Percentiles rank a stretch among this genome's conserved stretches.
These are phyloP conservation scores for Stephania yunnanensis DNA, from an alignment of 164 flowering plant species.

Conservation along the genomic window DNA sequence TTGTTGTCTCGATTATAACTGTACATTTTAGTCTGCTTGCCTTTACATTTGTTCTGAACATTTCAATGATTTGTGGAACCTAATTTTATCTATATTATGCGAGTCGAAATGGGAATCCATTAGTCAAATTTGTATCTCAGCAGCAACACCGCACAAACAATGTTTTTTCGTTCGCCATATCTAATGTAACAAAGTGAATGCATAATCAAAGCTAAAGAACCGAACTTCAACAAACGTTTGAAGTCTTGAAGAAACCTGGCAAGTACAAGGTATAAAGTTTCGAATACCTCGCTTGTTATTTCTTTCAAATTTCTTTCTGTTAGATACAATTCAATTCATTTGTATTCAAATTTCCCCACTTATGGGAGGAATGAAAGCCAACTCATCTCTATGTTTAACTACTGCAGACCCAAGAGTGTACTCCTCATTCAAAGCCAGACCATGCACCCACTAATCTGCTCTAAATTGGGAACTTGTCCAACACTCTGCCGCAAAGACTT, in stretches of 20 bases:
- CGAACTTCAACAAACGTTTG: neutral
- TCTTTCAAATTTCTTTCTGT: neutral
- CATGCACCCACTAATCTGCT: constrained; percentile 66
- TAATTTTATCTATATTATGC: neutral
- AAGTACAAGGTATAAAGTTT: neutral
- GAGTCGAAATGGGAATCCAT: neutral
- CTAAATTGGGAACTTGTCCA: constrained; percentile 55
- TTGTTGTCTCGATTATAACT: no score
- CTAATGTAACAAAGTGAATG: neutral
- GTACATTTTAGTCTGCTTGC: no score
- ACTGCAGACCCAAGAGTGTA: constrained; percentile 48
- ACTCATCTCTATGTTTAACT: constrained; percentile 69
- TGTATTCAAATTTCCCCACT: constrained; percentile 88
- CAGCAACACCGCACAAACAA: neutral
- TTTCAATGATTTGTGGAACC: neutral
- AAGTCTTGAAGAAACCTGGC: neutral
- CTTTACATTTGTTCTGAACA: neutral
- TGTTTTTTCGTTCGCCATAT: neutral
- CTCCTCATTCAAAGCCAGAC: constrained; percentile 89
- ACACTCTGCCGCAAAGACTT: constrained; percentile 58
- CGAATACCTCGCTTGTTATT: neutral
- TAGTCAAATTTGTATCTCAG: no score
- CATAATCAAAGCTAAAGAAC: neutral
- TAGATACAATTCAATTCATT: neutral
- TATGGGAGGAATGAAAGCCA: constrained; percentile 96